Evolutionary conservation across 202 grass and related monocot species (phyloP).

Genomic region (Digitaria exilis): DNA sequence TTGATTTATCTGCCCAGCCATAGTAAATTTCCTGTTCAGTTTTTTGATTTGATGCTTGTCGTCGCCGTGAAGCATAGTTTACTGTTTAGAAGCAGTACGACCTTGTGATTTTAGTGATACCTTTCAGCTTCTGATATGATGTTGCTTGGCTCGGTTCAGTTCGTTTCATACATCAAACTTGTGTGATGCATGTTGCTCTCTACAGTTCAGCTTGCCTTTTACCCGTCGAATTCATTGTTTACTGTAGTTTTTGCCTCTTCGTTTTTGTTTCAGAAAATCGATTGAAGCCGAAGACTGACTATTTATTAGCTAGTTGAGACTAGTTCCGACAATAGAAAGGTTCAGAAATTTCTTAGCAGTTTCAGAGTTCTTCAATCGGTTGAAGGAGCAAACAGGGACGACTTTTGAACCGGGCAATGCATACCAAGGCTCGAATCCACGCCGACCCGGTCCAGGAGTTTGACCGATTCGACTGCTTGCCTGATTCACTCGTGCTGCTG

Average conservation of each 20-base stretch:
- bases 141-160: background rate
- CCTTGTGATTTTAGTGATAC: background rate
- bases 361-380: background rate
- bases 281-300: background rate
- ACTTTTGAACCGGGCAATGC: slow-evolving; percentile 45
- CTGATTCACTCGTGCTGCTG: slow-evolving; percentile 69
- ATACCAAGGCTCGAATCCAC: slow-evolving; percentile 60
- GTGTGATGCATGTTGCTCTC: background rate
- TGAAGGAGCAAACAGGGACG: background rate
- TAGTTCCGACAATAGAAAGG: background rate
- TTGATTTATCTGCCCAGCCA: background rate
- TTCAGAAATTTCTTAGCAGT: background rate
- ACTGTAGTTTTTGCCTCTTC: background rate
- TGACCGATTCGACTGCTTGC: slow-evolving; percentile 69
- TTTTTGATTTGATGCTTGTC: background rate
- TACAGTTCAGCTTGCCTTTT: background rate
- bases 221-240: background rate
- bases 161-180: background rate
- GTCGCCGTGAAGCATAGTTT: background rate
- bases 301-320: background rate
- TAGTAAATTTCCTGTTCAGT: background rate
- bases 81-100: background rate
- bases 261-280: slow-evolving; percentile 21
- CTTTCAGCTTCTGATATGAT: background rate
- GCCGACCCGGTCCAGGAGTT: slow-evolving; percentile 46